These are phyloP conservation scores for Neostapfia colusana DNA, from an alignment of 176 grass and related monocot species.

Conservation along the genomic window DNA sequence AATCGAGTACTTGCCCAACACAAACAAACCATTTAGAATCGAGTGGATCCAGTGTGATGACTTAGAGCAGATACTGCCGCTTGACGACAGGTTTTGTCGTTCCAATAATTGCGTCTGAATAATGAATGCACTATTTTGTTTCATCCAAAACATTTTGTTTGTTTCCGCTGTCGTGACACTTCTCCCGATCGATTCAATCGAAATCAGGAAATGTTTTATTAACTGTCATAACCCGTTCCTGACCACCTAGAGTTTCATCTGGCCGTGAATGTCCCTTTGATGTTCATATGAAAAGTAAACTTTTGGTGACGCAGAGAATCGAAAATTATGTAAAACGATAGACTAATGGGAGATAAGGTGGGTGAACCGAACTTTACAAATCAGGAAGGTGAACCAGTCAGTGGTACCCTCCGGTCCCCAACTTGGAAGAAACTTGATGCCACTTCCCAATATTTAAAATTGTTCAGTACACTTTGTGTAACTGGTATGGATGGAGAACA, in stretches of 20 bases:
- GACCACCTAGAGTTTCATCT: not conserved
- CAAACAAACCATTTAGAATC: not conserved
- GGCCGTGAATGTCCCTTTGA: not conserved
- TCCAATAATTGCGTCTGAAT: not conserved
- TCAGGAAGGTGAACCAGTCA: constrained; percentile 18
- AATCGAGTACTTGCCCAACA: not conserved
- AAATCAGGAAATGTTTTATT: not conserved
- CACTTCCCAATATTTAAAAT: constrained; percentile 15
- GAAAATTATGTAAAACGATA: not conserved
- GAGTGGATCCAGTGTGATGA: not conserved
- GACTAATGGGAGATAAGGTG: not conserved
- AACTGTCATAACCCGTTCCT: not conserved
- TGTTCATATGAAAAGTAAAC: not conserved
- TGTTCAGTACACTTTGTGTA: not conserved
- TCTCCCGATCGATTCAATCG: not conserved
- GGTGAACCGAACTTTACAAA: constrained; percentile 13
- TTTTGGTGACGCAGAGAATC: not conserved
- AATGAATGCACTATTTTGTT: not conserved
- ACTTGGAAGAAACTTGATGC: constrained; percentile 30
- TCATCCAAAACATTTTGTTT: not conserved
- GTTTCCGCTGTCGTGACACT: not conserved
- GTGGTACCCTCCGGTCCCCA: constrained; percentile 5
- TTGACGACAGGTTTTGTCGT: constrained; percentile 1
- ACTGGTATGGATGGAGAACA: not conserved
- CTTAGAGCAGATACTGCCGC: not conserved